Percentiles rank a stretch among this genome's conserved stretches.
These are phyloP conservation scores for Melanomma pulvis-pyrius DNA, from an alignment of 495 filamentous ascomycete genomes.

Conservation along the genomic window DNA sequence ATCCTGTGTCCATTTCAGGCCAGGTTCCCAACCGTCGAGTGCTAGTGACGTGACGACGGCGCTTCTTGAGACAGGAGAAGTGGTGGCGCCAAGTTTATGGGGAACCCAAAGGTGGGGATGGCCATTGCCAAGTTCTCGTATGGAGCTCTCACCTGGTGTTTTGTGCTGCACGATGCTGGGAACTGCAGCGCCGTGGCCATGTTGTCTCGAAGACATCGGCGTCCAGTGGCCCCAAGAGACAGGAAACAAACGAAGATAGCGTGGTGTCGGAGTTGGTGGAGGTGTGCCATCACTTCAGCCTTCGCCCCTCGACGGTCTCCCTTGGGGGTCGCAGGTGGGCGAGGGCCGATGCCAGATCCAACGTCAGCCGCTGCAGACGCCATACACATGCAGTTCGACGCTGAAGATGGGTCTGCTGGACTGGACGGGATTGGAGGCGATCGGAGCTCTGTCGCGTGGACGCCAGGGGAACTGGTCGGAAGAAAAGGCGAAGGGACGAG, in stretches of 20 bases:
- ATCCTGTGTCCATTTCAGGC: constrained; percentile 5
- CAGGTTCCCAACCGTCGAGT: constrained; percentile 9
- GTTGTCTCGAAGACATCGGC: not conserved
- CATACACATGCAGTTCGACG: not conserved
- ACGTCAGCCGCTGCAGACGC: constrained; percentile 32
- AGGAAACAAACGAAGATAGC: not conserved
- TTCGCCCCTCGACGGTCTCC: not conserved
- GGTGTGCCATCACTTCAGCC: not conserved
- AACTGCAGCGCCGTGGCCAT: constrained; percentile 8
- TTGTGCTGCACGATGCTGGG: constrained; percentile 19
- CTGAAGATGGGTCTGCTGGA: not conserved
- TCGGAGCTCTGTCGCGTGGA: constrained; percentile 26
- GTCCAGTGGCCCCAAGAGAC: not conserved
- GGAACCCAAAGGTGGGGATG: not conserved
- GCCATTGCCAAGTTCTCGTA: constrained; percentile 14
- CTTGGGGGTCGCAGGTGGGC: not conserved
- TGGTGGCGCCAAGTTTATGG: not conserved
- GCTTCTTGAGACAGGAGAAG: constrained; percentile 26
- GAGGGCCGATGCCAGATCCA: constrained; percentile 10
- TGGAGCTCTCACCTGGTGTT: constrained; percentile 1
- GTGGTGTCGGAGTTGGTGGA: constrained; percentile 9
- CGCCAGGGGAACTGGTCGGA: constrained; percentile 13
- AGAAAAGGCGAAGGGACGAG: not conserved
- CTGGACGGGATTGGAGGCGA: constrained; percentile 1
- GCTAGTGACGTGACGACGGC: constrained; percentile 21